These are phyloP conservation scores for Camellia japonica DNA, from an alignment of 148 eudicot species.

Conservation along the genomic window DNA sequence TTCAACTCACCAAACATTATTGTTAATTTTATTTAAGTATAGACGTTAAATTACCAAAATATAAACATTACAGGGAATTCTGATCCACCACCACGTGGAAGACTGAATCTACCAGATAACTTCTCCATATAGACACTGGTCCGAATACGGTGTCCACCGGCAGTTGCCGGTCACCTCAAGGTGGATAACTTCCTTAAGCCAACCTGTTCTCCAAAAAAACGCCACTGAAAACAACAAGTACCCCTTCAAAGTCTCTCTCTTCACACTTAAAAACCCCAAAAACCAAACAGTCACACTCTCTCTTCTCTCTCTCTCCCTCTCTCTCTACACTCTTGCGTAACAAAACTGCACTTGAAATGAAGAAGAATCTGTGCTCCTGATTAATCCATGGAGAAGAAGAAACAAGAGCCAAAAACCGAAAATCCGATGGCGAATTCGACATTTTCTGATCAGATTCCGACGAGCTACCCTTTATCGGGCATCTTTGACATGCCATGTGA, in stretches of 20 bases:
- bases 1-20: too few species aligned
- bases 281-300: conserved; percentile 19
- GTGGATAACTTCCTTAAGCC: conserved; percentile 23
- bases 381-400: conserved; percentile 30
- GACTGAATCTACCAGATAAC: too few species aligned
- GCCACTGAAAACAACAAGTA: conserved; percentile 8
- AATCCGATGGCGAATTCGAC: conserved; percentile 22
- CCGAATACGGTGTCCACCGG: conserved; percentile 23
- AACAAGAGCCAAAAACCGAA: conserved; percentile 10
- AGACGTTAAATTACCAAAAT: too few species aligned
- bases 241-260: conserved; percentile 1
- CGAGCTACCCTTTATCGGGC: conserved; percentile 14
- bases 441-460: conserved; percentile 30
- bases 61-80: too few species aligned
- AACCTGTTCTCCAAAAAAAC: conserved; percentile 43
- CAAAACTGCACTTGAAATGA: conserved; percentile 21
- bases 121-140: background rate
- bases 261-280: conserved; percentile 25
- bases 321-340: conserved; percentile 15
- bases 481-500: conserved; percentile 28
- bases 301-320: conserved; percentile 19
- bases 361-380: conserved; percentile 37
- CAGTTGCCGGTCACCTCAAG: conserved; percentile 44
- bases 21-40: too few species aligned
- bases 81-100: too few species aligned